Evolutionary conservation across 2,329 filamentous ascomycete species (phyloP).

Genomic region (Cladosporium sphaerospermum): DNA sequence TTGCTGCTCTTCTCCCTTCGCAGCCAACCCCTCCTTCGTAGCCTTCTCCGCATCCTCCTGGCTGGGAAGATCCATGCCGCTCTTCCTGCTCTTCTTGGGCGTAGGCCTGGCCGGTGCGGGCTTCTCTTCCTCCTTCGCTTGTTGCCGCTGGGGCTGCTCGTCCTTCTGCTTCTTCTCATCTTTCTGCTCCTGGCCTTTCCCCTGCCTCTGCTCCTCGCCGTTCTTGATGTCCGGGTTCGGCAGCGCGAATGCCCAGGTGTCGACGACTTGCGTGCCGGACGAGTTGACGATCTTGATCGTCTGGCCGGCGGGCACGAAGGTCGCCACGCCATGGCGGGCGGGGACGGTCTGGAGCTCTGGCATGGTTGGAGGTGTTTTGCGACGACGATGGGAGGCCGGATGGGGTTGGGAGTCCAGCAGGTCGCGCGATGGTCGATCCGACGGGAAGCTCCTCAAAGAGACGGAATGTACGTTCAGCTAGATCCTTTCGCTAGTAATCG

Average conservation of each 20-base stretch:
- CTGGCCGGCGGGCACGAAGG: constrained; percentile 44
- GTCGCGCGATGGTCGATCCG: too few species aligned
- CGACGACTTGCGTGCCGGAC: constrained; percentile 45
- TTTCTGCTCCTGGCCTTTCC: constrained; percentile 22
- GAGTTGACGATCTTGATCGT: constrained; percentile 47
- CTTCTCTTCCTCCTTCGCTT: constrained; percentile 19
- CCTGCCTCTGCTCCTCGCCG: constrained; percentile 14
- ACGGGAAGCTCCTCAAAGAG: too few species aligned
- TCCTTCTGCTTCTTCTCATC: constrained; percentile 14
- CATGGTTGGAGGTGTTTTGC: not conserved
- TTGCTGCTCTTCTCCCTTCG: constrained; percentile 13
- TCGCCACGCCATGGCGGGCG: constrained; percentile 45
- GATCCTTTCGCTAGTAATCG: too few species aligned
- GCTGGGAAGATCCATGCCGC: constrained; percentile 24
- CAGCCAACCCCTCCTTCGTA: constrained; percentile 20
- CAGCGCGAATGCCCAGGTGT: constrained; percentile 45
- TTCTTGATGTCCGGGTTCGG: constrained; percentile 33
- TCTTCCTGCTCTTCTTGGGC: constrained; percentile 24
- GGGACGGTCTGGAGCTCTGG: constrained; percentile 37
- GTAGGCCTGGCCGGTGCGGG: constrained; percentile 16
- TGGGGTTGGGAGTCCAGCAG: too few species aligned
- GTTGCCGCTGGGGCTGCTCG: constrained; percentile 16
- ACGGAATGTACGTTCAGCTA: too few species aligned
- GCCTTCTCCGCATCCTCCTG: constrained; percentile 32
- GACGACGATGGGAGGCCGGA: too few species aligned